Conservation (phyloP, 1,139 yeast genomes). For the Kazachstania sp. region DNA sequence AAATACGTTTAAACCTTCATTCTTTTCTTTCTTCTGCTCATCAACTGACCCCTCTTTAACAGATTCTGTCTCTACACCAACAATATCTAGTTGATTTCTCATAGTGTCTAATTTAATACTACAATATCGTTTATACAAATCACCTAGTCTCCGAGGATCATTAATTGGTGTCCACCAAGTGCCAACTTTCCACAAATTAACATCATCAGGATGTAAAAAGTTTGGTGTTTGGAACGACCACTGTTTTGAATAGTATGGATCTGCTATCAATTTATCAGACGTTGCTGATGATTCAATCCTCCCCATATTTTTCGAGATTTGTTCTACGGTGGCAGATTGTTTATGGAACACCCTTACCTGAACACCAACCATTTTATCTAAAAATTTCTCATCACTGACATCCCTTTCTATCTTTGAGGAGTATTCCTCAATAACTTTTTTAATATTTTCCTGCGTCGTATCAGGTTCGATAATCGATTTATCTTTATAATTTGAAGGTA, state of each 20-base stretch:
- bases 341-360: conserved; percentile 14
- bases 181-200: conserved; percentile 22
- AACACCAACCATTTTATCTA: conserved; percentile 13
- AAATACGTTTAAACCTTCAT: conserved; percentile 24
- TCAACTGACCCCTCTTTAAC: conserved; percentile 2
- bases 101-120: conserved; percentile 21
- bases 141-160: conserved; percentile 9
- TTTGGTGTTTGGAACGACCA: conserved; percentile 22
- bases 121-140: conserved; percentile 16
- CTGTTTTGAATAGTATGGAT: conserved; percentile 15
- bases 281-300: no score
- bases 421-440: conserved; percentile 8
- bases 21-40: conserved; percentile 11
- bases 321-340: conserved; percentile 4
- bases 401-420: conserved; percentile 4
- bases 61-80: conserved; percentile 5
- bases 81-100: conserved; percentile 8
- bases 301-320: neutral
- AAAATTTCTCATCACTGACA: neutral
- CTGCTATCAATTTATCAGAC: conserved; percentile 4
- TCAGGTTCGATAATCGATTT: conserved; percentile 14
- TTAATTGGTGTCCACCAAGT: conserved; percentile 12
- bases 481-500: conserved; percentile 20
- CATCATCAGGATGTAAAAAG: conserved; percentile 20
- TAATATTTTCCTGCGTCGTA: conserved; percentile 8